Percentiles rank a stretch among this genome's conserved stretches.
phyloP scores from a whole-genome alignment of 2,329 filamentous ascomycete species.

The Colletotrichum sojae region DNA sequence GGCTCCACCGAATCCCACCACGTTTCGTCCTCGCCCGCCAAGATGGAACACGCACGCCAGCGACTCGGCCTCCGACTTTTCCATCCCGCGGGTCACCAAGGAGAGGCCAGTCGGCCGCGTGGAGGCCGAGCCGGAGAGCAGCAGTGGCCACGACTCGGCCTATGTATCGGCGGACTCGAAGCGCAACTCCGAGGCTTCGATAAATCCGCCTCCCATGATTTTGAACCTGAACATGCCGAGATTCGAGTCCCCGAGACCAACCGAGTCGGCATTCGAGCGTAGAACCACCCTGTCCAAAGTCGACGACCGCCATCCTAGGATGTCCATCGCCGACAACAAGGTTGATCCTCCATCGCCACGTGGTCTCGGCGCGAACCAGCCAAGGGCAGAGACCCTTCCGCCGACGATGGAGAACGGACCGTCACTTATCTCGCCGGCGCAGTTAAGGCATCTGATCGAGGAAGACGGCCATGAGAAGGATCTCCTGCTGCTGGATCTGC shows the following conservation, averaged over 20 bases:
- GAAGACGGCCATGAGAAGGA: slow-evolving; percentile 52
- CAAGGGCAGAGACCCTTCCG: slow-evolving; percentile 68
- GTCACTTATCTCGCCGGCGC: slow-evolving; percentile 66
- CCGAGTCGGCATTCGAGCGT: slow-evolving; percentile 51
- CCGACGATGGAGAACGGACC: slow-evolving; percentile 62
- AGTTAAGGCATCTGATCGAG: slow-evolving; percentile 71
- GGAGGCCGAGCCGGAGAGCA: slow-evolving; percentile 62
- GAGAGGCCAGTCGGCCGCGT: slow-evolving; percentile 47
- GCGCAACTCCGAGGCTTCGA: slow-evolving; percentile 64
- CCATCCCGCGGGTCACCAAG: slow-evolving; percentile 22
- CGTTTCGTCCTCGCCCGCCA: slow-evolving; percentile 58
- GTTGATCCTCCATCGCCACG: slow-evolving; percentile 56
- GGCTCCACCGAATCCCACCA: slow-evolving; percentile 47
- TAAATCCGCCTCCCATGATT: slow-evolving; percentile 55
- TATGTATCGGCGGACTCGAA: slow-evolving; percentile 70
- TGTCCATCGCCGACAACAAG: slow-evolving; percentile 67
- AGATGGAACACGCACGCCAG: slow-evolving; percentile 65
- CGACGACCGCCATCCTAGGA: slow-evolving; percentile 67
- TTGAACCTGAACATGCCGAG: slow-evolving; percentile 56
- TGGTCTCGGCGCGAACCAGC: slow-evolving; percentile 28
- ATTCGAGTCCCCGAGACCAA: slow-evolving; percentile 55
- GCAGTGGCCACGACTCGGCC: slow-evolving; percentile 62
- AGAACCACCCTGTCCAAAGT: slow-evolving; percentile 55
- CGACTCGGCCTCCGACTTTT: slow-evolving; percentile 55
- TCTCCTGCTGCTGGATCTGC: slow-evolving; percentile 84